Conservation (phyloP, 441 rosid species). For the Viola pubescens region DNA sequence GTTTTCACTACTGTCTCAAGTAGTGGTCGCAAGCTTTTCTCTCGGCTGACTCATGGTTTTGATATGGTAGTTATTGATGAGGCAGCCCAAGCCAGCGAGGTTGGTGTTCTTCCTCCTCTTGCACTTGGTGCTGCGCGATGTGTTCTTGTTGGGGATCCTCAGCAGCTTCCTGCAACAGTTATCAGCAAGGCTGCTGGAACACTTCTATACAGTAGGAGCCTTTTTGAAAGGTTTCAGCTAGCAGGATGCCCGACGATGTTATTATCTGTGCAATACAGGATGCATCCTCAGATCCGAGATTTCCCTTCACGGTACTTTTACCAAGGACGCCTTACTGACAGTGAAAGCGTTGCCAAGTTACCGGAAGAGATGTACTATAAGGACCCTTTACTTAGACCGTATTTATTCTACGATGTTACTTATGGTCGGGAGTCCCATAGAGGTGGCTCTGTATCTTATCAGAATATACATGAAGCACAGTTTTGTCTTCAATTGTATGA, state of each 20-base stretch:
- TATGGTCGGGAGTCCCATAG: slow-evolving; percentile 95
- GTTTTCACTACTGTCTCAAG: slow-evolving; percentile 98
- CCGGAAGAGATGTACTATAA: slow-evolving; percentile 87
- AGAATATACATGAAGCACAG: slow-evolving; percentile 89
- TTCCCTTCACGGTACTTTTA: slow-evolving; percentile 93
- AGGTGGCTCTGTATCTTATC: slow-evolving; percentile 96
- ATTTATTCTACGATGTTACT: slow-evolving; percentile 73
- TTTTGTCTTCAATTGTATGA: slow-evolving; percentile 84
- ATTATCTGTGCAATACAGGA: slow-evolving; percentile 91
- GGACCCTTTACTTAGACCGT: slow-evolving; percentile 85
- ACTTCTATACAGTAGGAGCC: slow-evolving; percentile 87
- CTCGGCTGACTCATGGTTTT: slow-evolving; percentile 98
- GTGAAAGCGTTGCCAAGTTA: slow-evolving; percentile 68
- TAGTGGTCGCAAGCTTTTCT: slow-evolving; percentile 94
- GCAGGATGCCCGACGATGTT: slow-evolving; percentile 98
- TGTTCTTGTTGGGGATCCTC: slow-evolving; percentile 99
- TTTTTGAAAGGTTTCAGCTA: slow-evolving; percentile 95
- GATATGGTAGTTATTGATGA: slow-evolving; percentile 99
- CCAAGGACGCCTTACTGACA: slow-evolving; percentile 95
- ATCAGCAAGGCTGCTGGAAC: slow-evolving; percentile 99
- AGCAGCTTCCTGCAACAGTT: slow-evolving; percentile 99
- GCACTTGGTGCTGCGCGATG: slow-evolving; percentile 98
- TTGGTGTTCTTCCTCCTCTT: slow-evolving; percentile 93
- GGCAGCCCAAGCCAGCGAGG: slow-evolving; percentile 99
- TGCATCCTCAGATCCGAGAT: slow-evolving; percentile 96